Percentiles rank a stretch among this genome's conserved stretches.
Evolutionary conservation across 306 rosid genomes (phyloP).

Genomic region (Prunus mira): DNA sequence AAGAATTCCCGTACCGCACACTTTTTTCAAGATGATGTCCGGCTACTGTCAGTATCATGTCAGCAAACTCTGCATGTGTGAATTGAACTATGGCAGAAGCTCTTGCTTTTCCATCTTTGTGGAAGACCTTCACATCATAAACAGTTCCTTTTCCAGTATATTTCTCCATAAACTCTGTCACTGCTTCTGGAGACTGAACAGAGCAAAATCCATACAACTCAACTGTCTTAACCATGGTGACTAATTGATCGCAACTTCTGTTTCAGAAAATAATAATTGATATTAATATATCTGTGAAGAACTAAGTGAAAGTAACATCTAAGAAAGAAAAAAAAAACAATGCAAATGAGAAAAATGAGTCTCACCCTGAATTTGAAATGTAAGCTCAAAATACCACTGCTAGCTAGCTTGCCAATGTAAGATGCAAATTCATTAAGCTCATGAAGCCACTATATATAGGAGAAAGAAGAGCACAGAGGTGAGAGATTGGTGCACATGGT

Average conservation of each 20-base stretch:
- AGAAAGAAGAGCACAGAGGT: too few species aligned
- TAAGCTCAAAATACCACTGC: neutral
- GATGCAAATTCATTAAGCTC: neutral
- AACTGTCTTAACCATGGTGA: conserved; percentile 61
- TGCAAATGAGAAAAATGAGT: neutral
- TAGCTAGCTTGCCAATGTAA: neutral
- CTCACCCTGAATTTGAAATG: neutral
- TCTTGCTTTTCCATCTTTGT: conserved; percentile 24
- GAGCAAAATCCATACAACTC: conserved; percentile 61
- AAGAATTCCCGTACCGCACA: conserved; percentile 11
- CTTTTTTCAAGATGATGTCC: neutral
- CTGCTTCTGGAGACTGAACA: conserved; percentile 8
- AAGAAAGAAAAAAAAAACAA: neutral
- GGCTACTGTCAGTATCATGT: conserved; percentile 32
- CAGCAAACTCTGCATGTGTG: conserved; percentile 32
- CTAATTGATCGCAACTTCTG: too few species aligned
- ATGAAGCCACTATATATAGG: neutral
- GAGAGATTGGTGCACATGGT: too few species aligned
- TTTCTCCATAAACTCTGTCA: conserved; percentile 43
- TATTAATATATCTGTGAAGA: neutral
- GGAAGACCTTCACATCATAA: conserved; percentile 31
- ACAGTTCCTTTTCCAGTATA: conserved; percentile 55
- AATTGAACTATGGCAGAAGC: conserved; percentile 51
- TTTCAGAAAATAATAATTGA: neutral
- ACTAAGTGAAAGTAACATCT: neutral